These are phyloP conservation scores for Davidsoniella eucalypti DNA, from an alignment of 2,329 filamentous ascomycete genomes.

Conservation along the genomic window DNA sequence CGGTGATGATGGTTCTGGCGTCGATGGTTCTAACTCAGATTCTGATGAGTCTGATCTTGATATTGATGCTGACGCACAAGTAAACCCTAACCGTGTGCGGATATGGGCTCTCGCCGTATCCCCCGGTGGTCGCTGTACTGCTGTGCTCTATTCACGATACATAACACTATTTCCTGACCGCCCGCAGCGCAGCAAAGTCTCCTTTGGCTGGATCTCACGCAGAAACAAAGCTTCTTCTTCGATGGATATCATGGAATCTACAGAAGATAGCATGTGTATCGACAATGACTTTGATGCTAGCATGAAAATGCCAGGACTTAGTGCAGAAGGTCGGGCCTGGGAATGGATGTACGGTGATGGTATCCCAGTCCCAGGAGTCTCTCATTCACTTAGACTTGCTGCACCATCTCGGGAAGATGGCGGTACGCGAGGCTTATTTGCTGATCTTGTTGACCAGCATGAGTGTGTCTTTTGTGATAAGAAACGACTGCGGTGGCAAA, in stretches of 20 bases:
- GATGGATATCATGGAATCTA: neutral
- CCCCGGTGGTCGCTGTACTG: conserved; percentile 34
- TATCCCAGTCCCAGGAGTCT: conserved; percentile 27
- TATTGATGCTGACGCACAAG: conserved; percentile 23
- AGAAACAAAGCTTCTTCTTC: no score
- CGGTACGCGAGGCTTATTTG: conserved; percentile 3
- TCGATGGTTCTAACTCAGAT: conserved; percentile 13
- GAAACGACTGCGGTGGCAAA: conserved; percentile 18
- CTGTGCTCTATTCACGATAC: conserved; percentile 32
- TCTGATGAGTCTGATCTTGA: conserved; percentile 19
- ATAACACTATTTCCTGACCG: conserved; percentile 33
- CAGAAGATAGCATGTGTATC: neutral
- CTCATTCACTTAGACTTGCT: conserved; percentile 15
- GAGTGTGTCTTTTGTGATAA: conserved; percentile 31
- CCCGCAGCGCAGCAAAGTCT: conserved; percentile 21
- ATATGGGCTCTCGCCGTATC: conserved; percentile 37
- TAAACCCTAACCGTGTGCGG: conserved; percentile 33
- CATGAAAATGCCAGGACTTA: neutral
- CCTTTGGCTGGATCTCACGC: conserved; percentile 19
- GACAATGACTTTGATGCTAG: neutral
- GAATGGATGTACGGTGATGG: conserved; percentile 44
- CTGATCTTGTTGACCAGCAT: conserved; percentile 18
- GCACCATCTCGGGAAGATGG: conserved; percentile 4
- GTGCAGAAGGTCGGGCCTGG: conserved; percentile 35
- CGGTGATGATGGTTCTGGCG: conserved; percentile 15